phyloP scores from a whole-genome alignment of 1,284 basidiomycete genomes.

The Naganishia liquefaciens region DNA sequence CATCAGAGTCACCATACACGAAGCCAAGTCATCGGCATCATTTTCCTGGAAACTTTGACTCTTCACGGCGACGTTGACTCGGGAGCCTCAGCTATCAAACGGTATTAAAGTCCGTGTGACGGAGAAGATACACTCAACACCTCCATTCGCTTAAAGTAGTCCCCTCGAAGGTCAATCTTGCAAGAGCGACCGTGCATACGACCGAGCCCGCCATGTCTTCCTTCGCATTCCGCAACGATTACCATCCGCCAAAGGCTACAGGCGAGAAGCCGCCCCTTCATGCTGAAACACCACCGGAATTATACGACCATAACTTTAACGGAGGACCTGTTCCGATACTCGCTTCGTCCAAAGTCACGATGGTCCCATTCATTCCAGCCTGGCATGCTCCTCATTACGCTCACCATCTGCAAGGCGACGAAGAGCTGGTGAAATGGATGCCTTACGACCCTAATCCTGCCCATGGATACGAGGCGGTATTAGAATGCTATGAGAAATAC shows the following conservation, averaged over 20 bases:
- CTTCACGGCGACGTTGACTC: too few species aligned
- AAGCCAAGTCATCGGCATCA: too few species aligned
- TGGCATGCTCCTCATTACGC: slow-evolving; percentile 28
- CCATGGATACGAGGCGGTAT: slow-evolving; percentile 21
- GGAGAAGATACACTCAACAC: too few species aligned
- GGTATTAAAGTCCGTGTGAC: too few species aligned
- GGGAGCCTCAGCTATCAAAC: too few species aligned
- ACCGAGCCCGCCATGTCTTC: background rate
- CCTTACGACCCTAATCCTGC: slow-evolving; percentile 27
- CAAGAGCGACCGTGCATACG: too few species aligned
- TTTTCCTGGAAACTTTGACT: too few species aligned
- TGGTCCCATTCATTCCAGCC: slow-evolving; percentile 31
- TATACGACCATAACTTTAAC: slow-evolving; percentile 50
- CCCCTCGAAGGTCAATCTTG: too few species aligned
- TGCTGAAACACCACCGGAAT: slow-evolving; percentile 41
- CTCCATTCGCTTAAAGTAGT: too few species aligned
- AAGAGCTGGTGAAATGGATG: slow-evolving; percentile 31
- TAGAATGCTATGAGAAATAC: slow-evolving; percentile 22
- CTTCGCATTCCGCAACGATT: slow-evolving; percentile 18
- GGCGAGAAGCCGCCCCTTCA: background rate
- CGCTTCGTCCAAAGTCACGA: slow-evolving; percentile 26
- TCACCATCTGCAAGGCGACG: slow-evolving; percentile 17
- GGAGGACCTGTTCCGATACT: slow-evolving; percentile 31
- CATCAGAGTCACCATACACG: too few species aligned
- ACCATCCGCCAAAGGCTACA: slow-evolving; percentile 2